Conservation (phyloP, 805 yeast species). For the Cyberlindnera americana region DNA sequence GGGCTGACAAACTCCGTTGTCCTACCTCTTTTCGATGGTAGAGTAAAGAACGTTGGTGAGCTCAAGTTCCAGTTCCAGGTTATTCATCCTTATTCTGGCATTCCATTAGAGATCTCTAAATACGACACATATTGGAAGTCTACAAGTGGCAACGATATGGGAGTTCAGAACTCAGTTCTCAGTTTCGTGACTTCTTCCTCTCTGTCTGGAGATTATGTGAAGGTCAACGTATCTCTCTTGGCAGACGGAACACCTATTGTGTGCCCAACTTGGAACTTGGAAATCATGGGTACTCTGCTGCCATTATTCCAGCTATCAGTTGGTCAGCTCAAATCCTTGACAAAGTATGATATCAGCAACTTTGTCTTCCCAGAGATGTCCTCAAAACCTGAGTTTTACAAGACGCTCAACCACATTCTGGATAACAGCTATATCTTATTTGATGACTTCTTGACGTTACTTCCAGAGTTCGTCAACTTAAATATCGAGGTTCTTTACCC, state of each 20-base stretch:
- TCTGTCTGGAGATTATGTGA: constrained; percentile 72
- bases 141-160: constrained; percentile 47
- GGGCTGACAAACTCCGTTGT: constrained; percentile 37
- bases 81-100: constrained; percentile 84
- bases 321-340: constrained; percentile 31
- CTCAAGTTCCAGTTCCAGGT: constrained; percentile 74
- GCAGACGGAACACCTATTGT: constrained; percentile 85
- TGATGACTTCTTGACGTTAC: constrained; percentile 48
- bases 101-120: constrained; percentile 80
- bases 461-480: constrained; percentile 61
- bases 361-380: constrained; percentile 12
- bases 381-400: constrained; percentile 12
- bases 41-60: constrained; percentile 80
- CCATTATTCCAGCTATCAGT: constrained; percentile 55
- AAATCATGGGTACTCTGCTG: constrained; percentile 47
- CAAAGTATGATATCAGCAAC: constrained; percentile 26
- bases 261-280: constrained; percentile 62
- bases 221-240: constrained; percentile 65
- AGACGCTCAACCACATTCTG: constrained; percentile 41
- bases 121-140: constrained; percentile 98
- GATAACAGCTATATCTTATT: constrained; percentile 54
- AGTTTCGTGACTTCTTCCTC: constrained; percentile 92
- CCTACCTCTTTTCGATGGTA: constrained; percentile 76
- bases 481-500: constrained; percentile 79
- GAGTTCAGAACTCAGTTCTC: constrained; percentile 35